A percentile compares a stretch with the other conserved stretches of the same genome.
Conservation (phyloP, 75 land plant species). For the Chamaecyparis obtusa region DNA sequence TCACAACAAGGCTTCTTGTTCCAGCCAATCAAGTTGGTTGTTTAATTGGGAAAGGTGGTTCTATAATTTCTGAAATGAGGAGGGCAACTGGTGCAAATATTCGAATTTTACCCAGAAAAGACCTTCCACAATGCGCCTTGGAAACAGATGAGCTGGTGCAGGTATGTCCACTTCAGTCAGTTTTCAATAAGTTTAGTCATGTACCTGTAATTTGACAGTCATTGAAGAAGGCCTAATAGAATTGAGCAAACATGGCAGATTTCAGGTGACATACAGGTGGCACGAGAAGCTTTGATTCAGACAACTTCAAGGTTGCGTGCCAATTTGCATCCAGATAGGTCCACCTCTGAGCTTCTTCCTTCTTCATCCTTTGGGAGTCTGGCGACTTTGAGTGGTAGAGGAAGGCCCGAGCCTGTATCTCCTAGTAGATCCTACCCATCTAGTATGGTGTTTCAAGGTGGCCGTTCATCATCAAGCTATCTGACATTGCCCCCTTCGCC, state of each 20-base stretch:
- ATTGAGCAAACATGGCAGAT: slow-evolving; percentile 17
- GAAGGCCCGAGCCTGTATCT: background rate
- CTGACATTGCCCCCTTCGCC: background rate
- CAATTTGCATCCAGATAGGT: slow-evolving; percentile 18
- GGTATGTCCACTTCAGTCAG: slow-evolving; percentile 19
- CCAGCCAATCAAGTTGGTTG: slow-evolving; percentile 53
- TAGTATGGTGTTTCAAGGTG: background rate
- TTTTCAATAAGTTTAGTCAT: background rate
- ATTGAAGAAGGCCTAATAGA: background rate
- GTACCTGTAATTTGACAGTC: too few species aligned
- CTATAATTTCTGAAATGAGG: slow-evolving; percentile 59
- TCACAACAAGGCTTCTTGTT: slow-evolving; percentile 47
- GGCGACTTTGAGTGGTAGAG: slow-evolving; percentile 3
- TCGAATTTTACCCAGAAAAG: slow-evolving; percentile 30
- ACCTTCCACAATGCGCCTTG: slow-evolving; percentile 54
- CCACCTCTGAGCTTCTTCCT: background rate
- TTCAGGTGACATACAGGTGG: slow-evolving; percentile 26
- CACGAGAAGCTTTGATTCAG: slow-evolving; percentile 30
- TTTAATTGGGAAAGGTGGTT: slow-evolving; percentile 63
- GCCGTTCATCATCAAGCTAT: slow-evolving; percentile 8
- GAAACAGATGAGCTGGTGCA: slow-evolving; percentile 58
- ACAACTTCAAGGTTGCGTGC: slow-evolving; percentile 27
- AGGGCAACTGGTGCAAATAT: slow-evolving; percentile 47
- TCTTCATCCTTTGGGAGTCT: slow-evolving; percentile 2
- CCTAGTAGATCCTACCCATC: slow-evolving; percentile 5